phyloP scores from a whole-genome alignment of 148 eudicot species.

The Rhododendron henanense region DNA sequence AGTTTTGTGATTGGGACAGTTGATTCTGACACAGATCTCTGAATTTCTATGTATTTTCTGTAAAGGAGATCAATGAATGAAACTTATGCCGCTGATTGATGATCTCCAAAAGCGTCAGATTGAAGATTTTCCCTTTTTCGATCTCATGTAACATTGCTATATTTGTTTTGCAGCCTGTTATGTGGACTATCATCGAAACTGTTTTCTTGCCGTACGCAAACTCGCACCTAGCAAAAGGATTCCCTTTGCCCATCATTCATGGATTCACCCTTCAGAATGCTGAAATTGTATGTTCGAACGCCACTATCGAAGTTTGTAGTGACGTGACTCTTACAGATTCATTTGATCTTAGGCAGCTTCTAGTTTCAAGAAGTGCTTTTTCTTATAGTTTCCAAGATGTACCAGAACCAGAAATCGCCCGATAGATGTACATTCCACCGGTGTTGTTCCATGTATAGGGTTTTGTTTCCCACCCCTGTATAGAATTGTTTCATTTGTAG shows the following conservation, averaged over 20 bases:
- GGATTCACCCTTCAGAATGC: constrained; percentile 67
- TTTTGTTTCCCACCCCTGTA: constrained; percentile 4
- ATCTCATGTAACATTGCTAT: not conserved
- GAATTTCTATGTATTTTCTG: not conserved
- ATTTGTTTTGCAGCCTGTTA: constrained; percentile 58
- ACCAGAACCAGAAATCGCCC: constrained; percentile 1
- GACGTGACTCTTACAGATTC: constrained; percentile 40
- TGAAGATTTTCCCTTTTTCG: not conserved
- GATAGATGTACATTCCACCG: not conserved
- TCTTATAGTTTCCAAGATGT: not conserved
- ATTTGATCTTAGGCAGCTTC: not conserved
- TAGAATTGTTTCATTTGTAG: not conserved
- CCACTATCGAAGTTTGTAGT: constrained; percentile 49
- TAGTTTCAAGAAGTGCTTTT: constrained; percentile 4
- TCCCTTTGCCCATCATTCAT: constrained; percentile 63
- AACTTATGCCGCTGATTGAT: not conserved
- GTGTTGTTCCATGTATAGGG: not conserved
- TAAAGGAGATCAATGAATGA: not conserved
- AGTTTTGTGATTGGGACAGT: not conserved
- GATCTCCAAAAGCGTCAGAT: not conserved
- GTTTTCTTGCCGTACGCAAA: constrained; percentile 64
- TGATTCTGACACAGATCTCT: not conserved
- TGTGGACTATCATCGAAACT: constrained; percentile 66
- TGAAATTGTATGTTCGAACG: constrained; percentile 40
- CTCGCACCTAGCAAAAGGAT: constrained; percentile 53